Percentiles rank a stretch among this genome's conserved stretches.
Evolutionary conservation across 2,329 filamentous ascomycete species (phyloP).

Genomic region (Chaetomium strumarium): DNA sequence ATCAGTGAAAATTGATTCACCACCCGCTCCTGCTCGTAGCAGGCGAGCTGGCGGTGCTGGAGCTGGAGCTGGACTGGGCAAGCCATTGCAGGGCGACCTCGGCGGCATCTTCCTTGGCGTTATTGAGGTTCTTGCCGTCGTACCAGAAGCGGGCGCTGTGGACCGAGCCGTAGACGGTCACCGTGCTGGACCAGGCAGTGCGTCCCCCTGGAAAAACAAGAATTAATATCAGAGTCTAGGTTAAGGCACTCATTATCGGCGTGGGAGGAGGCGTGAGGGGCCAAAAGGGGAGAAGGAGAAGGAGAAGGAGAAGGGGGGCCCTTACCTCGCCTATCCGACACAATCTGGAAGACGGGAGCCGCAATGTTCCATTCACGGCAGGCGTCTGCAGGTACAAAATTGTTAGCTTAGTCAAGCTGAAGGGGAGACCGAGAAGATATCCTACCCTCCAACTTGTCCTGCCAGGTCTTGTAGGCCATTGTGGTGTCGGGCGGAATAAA

Average conservation of each 20-base stretch:
- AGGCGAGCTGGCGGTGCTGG: constrained; percentile 36
- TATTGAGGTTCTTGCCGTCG: constrained; percentile 80
- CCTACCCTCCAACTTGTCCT: constrained; percentile 30
- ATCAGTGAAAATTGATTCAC: constrained; percentile 20
- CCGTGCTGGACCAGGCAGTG: constrained; percentile 82
- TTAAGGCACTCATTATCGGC: background rate
- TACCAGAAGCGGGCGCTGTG: constrained; percentile 83
- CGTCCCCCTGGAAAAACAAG: constrained; percentile 60
- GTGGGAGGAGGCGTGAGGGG: background rate
- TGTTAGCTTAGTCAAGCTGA: background rate
- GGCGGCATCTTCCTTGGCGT: constrained; percentile 86
- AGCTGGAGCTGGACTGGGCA: constrained; percentile 23
- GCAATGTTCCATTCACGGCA: constrained; percentile 29
- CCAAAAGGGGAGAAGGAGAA: background rate
- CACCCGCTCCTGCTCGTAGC: constrained; percentile 34
- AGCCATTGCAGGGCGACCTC: constrained; percentile 53
- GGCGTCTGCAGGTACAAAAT: constrained; percentile 22
- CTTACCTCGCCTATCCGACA: constrained; percentile 33
- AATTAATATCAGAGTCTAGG: background rate
- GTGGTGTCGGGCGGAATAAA: background rate
- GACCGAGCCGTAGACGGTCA: constrained; percentile 60
- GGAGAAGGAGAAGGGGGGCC: background rate
- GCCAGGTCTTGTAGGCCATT: constrained; percentile 28
- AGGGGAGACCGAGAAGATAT: background rate
- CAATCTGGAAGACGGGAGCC: constrained; percentile 29